Evolutionary conservation across 768 basidiomycete genomes (phyloP).

Genomic region (Suillus decipiens): DNA sequence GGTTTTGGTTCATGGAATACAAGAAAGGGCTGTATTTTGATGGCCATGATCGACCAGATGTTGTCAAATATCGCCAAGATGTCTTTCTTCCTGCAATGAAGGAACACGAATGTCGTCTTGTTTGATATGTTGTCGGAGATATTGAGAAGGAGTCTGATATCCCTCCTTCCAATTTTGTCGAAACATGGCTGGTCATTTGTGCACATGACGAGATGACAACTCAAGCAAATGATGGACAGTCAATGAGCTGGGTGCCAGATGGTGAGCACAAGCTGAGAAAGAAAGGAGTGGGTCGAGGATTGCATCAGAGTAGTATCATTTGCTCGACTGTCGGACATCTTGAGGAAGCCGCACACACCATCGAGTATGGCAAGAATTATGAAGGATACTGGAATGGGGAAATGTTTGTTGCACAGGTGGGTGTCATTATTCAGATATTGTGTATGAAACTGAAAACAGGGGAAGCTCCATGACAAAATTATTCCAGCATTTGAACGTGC

Average conservation of each 20-base stretch:
- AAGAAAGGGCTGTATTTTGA: constrained; percentile 25
- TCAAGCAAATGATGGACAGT: constrained; percentile 39
- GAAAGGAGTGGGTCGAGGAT: constrained; percentile 39
- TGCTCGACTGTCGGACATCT: constrained; percentile 37
- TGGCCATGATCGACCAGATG: constrained; percentile 24
- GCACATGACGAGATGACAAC: constrained; percentile 43
- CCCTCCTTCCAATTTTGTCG: constrained; percentile 20
- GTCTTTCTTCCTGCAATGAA: constrained; percentile 21
- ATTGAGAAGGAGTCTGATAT: constrained; percentile 13
- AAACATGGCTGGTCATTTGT: constrained; percentile 19
- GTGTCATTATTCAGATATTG: constrained; percentile 31
- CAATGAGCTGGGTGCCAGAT: constrained; percentile 37
- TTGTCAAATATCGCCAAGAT: constrained; percentile 23
- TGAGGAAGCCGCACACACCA: constrained; percentile 31
- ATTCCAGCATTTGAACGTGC: constrained; percentile 12
- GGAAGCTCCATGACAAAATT: constrained; percentile 9
- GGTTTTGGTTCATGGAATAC: constrained; percentile 14
- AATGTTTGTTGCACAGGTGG: constrained; percentile 2
- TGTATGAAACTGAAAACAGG: constrained; percentile 4
- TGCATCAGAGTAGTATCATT: constrained; percentile 41
- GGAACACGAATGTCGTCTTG: constrained; percentile 19
- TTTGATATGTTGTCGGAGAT: constrained; percentile 15
- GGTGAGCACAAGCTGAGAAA: constrained; percentile 37
- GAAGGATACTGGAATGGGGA: constrained; percentile 42
- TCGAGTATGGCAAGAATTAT: constrained; percentile 48